Percentiles rank a stretch among this genome's conserved stretches.
phyloP scores from a whole-genome alignment of 2,329 filamentous ascomycete species.

The Ascochyta koolunga region DNA sequence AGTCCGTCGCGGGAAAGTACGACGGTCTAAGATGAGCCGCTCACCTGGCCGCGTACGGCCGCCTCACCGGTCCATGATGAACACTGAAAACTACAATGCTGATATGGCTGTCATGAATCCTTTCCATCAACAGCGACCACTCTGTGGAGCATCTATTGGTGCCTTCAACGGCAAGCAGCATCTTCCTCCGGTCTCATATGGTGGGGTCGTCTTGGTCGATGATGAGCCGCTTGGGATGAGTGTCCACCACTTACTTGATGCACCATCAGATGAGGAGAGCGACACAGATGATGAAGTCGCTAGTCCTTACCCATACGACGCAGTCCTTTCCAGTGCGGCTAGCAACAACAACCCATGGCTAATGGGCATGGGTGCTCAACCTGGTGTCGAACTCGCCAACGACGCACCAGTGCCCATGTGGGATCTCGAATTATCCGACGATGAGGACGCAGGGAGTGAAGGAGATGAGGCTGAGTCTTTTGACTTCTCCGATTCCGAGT shows the following conservation, averaged over 20 bases:
- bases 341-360: constrained; percentile 42
- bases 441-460: constrained; percentile 55
- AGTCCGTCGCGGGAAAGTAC: constrained; percentile 72
- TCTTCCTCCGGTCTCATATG: constrained; percentile 87
- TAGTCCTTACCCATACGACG: constrained; percentile 33
- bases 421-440: constrained; percentile 61
- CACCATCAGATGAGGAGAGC: constrained; percentile 60
- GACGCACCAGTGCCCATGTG: constrained; percentile 39
- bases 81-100: constrained; percentile 41
- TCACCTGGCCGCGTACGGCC: constrained; percentile 37
- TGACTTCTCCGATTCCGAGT: constrained; percentile 66
- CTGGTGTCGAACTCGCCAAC: constrained; percentile 38
- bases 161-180: constrained; percentile 86
- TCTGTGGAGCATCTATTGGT: constrained; percentile 90
- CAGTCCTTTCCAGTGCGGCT: constrained; percentile 53
- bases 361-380: constrained; percentile 46
- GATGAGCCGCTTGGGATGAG: constrained; percentile 90
- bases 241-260: constrained; percentile 93
- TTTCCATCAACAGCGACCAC: constrained; percentile 76
- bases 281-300: constrained; percentile 49
- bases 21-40: constrained; percentile 63
- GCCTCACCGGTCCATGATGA: constrained; percentile 51
- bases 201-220: constrained; percentile 85
- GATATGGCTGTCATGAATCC: constrained; percentile 65
- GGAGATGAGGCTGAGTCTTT: constrained; percentile 40